Conservation (phyloP, 208 protist species). For the Trypanosoma grayi region DNA sequence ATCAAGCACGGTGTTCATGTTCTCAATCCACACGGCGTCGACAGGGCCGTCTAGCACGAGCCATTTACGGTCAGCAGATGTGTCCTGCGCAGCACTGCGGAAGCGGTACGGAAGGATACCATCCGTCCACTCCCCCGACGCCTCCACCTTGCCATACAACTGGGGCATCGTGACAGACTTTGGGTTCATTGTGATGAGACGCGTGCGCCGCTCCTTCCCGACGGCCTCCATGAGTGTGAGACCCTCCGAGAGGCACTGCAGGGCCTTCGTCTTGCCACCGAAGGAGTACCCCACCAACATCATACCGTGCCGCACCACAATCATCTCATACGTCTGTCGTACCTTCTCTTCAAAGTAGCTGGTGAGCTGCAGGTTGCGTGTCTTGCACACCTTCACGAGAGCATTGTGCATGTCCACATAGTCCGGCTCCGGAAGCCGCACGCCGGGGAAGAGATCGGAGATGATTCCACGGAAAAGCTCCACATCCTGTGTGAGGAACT, state of each 20-base stretch:
- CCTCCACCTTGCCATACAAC: constrained; percentile 96
- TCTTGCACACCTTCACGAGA: constrained; percentile 50
- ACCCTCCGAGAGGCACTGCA: constrained; percentile 85
- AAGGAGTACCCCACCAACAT: constrained; percentile 97
- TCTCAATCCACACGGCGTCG: constrained; percentile 99
- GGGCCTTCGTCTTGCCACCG: constrained; percentile 89
- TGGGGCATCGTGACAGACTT: constrained; percentile 95
- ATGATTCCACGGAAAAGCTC: constrained; percentile 96
- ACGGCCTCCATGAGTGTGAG: constrained; percentile 76
- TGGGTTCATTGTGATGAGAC: constrained; percentile 93
- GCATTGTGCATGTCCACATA: constrained; percentile 87
- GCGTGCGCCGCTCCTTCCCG: constrained; percentile 75
- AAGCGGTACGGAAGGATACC: constrained; percentile 95
- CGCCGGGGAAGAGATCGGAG: constrained; percentile 93
- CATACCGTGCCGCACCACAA: constrained; percentile 96
- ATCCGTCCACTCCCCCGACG: constrained; percentile 96
- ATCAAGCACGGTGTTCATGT: constrained; percentile 99
- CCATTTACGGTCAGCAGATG: constrained; percentile 91
- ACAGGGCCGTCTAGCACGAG: constrained; percentile 97
- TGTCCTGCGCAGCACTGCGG: constrained; percentile 81
- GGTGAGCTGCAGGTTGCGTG: constrained; percentile 87
- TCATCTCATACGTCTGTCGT: constrained; percentile 96
- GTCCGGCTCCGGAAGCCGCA: constrained; percentile 81
- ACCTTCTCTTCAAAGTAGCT: constrained; percentile 90
- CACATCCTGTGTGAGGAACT: constrained; percentile 96